Evolutionary conservation across 108 stramenopile species (phyloP), one percentile per base, ranked within the genome.

Genomic region (Epithemia pelagica): DNA sequence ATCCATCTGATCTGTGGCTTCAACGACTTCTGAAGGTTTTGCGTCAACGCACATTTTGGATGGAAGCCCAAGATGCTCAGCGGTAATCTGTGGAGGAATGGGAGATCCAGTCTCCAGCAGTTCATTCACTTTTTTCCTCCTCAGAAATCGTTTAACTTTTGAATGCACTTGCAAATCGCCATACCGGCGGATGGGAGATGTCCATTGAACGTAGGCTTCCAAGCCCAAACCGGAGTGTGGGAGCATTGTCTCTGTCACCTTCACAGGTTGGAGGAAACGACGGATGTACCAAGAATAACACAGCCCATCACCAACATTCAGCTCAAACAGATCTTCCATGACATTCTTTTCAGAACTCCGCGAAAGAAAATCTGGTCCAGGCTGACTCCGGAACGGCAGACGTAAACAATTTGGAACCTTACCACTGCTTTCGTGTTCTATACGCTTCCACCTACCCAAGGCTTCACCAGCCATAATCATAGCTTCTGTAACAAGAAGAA

Each of bases 381-480:
- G 52, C 65, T 90, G 89, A 25, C 76, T 59, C 28, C 89, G 76
- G 74, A 77, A 90, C 28, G 89, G 84, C 28, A 90, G 52, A 32
- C 68, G 54, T 21, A 87, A 60, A n/a, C 28, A 23, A 73, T 87
- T 85, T 65, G 0, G 32, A 37, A 61, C 23, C 60, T 62, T 30
- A 30, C 59, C 52, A 46, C 37, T 46, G 15, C 10, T 46, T 32
- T 74, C 66, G 32, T 75, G 26, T 59, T 77, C 78, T 7, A 74
- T 15, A 28, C 61, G 61, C 58, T 84, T 77, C 85, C 85, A 89
- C 58, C 81, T 84, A 23, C 85, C 88, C 46, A 92, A 79, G 19
- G 86, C 84, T 62, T 92, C 91, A 27, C 87, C 88, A n/a, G 91
- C 82, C 51, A 89, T 32, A 61, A 92, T 92, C 91, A 92, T 92